phyloP scores from a whole-genome alignment of 2,329 filamentous ascomycete genomes.

The Colletotrichum neosansevieriae region DNA sequence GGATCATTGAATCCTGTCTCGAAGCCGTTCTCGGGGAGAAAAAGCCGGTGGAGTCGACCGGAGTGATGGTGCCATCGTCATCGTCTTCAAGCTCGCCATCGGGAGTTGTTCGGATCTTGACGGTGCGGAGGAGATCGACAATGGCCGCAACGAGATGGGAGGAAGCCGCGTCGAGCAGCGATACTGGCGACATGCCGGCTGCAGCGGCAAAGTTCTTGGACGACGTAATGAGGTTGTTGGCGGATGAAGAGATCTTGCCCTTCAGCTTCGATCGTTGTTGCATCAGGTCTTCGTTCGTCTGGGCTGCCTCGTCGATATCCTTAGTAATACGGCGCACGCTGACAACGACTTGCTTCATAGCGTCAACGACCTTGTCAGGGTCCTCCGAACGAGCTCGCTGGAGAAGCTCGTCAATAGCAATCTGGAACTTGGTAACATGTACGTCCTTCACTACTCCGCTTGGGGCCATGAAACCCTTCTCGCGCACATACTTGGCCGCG shows the following conservation, averaged over 20 bases:
- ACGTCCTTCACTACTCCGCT: conserved; percentile 89
- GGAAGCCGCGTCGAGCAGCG: conserved; percentile 90
- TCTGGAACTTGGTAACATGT: conserved; percentile 94
- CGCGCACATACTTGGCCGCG: conserved; percentile 73
- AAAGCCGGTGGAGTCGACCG: conserved; percentile 76
- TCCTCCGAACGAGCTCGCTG: conserved; percentile 80
- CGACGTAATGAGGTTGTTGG: conserved; percentile 95
- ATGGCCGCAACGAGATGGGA: conserved; percentile 89
- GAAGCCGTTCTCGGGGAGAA: conserved; percentile 69
- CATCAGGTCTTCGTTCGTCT: conserved; percentile 64
- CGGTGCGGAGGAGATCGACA: conserved; percentile 84
- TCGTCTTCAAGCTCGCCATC: conserved; percentile 82
- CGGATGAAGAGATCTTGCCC: conserved; percentile 87
- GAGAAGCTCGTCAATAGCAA: conserved; percentile 91
- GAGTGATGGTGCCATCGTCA: conserved; percentile 74
- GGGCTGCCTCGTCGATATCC: conserved; percentile 74
- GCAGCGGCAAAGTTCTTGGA: conserved; percentile 90
- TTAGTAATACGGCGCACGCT: conserved; percentile 87
- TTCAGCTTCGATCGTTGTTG: conserved; percentile 79
- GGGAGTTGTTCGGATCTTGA: conserved; percentile 85
- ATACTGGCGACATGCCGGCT: conserved; percentile 90
- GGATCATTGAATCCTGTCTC: conserved; percentile 47
- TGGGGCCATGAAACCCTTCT: conserved; percentile 75
- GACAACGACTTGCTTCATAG: conserved; percentile 88
- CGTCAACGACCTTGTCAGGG: conserved; percentile 80